Evolutionary conservation across 495 filamentous ascomycete species (phyloP).

Genomic region (Penicillium paxilli): DNA sequence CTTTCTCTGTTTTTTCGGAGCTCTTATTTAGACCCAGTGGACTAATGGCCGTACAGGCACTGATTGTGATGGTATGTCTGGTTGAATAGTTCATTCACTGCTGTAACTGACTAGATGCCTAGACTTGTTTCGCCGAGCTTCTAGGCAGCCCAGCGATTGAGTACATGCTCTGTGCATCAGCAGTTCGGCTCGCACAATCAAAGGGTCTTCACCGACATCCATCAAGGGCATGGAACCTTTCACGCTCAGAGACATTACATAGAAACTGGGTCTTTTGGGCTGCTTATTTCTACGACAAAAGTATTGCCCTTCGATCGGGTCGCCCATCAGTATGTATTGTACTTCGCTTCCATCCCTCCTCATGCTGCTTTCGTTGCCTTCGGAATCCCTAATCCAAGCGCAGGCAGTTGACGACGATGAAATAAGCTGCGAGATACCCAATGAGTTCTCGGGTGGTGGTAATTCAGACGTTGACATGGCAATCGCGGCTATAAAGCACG

Average conservation of each 20-base stretch:
- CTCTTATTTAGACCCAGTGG: neutral
- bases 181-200: neutral
- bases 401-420: neutral
- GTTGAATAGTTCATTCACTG: neutral
- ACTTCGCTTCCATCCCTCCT: neutral
- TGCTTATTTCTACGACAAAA: neutral
- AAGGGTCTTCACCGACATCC: neutral
- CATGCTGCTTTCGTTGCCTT: neutral
- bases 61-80: neutral
- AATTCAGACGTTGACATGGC: neutral
- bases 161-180: neutral
- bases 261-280: neutral
- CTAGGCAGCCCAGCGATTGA: neutral
- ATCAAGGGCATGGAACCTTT: neutral
- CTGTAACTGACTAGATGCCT: neutral
- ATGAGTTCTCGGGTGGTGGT: neutral
- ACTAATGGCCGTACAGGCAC: neutral
- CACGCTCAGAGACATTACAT: neutral
- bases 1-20: neutral
- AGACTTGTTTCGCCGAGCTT: neutral
- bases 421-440: neutral
- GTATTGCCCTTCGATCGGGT: neutral
- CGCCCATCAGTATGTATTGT: neutral
- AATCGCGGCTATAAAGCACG: neutral
- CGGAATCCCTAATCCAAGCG: neutral